phyloP scores from a whole-genome alignment of 495 filamentous ascomycete species.

The Neurospora sp. region DNA sequence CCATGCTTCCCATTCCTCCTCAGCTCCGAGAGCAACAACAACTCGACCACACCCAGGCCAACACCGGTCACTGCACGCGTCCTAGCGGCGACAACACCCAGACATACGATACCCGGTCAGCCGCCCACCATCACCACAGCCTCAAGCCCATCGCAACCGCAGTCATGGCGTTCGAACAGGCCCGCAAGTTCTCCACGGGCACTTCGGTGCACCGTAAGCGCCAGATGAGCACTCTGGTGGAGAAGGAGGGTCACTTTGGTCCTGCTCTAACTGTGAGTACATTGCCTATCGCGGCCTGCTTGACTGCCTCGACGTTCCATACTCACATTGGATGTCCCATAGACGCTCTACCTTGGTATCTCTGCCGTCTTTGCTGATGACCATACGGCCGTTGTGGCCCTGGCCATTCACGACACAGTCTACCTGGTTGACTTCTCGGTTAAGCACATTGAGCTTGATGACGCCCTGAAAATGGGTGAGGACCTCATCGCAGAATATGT shows the following conservation, averaged over 20 bases:
- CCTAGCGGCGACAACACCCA: not conserved
- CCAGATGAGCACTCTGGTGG: conserved; percentile 31
- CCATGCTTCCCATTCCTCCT: not conserved
- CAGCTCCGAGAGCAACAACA: not conserved
- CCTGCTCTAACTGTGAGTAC: conserved; percentile 34
- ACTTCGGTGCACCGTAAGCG: conserved; percentile 36
- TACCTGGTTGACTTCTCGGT: conserved; percentile 72
- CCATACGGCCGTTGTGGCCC: conserved; percentile 44
- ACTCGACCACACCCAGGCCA: not conserved
- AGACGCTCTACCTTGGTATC: conserved; percentile 59
- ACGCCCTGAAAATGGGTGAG: conserved; percentile 22
- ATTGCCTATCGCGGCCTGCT: not conserved
- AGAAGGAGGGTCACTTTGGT: conserved; percentile 37
- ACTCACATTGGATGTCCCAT: conserved; percentile 11
- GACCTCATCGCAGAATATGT: conserved; percentile 46
- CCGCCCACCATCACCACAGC: conserved; percentile 7
- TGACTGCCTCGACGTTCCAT: not conserved
- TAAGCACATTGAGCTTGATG: conserved; percentile 36
- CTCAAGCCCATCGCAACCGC: conserved; percentile 14
- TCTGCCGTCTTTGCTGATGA: conserved; percentile 43
- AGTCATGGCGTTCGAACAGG: conserved; percentile 30
- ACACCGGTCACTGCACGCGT: not conserved
- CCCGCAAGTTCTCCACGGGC: conserved; percentile 31
- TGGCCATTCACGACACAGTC: conserved; percentile 67
- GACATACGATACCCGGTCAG: not conserved